Evolutionary conservation across 306 rosid species (phyloP), one percentile per base, ranked within the genome.

Genomic region (Pyrus pyrifolia): DNA sequence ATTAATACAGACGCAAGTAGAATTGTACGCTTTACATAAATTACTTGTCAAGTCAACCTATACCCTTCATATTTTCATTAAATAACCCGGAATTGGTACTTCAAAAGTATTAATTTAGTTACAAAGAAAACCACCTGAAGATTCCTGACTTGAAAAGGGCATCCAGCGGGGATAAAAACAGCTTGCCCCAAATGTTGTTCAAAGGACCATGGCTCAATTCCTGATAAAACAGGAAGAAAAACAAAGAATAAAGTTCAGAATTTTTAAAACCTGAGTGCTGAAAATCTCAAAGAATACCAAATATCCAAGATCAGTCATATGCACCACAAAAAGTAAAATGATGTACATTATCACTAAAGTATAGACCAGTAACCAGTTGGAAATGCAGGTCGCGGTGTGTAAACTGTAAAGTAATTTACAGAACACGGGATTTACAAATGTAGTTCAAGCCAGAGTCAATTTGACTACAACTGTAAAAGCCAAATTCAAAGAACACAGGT

Each of bases 171-270:
- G 74, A 95, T 84, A 87, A 95, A 95, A 73, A 92, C 84, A 55
- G 97, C 97, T 75, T 92, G 92, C 80, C 97, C 97, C 76, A 88
- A 82, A 82, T 84, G 79, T 83, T 95, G 97, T 82, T 89, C 97
- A 74, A 95, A 95, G 70, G 97, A 92, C 99, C 99, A 95, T 23
- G 99, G 97, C 86, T 89, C 96, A 76, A 92, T 83, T 78, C 93
- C 99, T 95, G 84, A 70, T 31, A 27, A 30, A 30, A 35, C 11
- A 31, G 55, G 55, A 14, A 15, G 6, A 63, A 85, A 75, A 78
- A 79, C 57, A 85, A 6, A 70, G 80, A 78, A 75, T 35, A 68
- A 66, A 22, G 23, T 35, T 77, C 31, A 52, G 51, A 74, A 19
- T 27, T 72, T 46, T 59, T 10, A 63, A 70, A 83, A 49, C 55